Conservation (phyloP, 257 asterid species). For the Gentiana macrophylla region DNA sequence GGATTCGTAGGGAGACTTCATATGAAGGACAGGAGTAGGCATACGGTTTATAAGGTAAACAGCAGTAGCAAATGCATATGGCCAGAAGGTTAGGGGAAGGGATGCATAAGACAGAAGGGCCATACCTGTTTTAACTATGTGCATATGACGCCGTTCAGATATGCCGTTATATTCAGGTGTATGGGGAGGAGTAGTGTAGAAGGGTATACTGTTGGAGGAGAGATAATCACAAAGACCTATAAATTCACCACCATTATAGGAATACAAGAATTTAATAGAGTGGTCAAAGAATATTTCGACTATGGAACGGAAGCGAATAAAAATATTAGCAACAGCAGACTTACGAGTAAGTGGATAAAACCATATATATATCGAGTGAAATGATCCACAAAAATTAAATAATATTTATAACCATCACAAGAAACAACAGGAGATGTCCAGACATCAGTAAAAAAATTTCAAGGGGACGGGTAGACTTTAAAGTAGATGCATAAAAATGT, state of each 20-base stretch:
- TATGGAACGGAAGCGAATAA: neutral
- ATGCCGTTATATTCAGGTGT: neutral
- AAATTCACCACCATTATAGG: too few relatives aligned
- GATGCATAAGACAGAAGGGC: neutral
- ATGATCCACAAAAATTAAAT: neutral
- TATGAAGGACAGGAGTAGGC: neutral
- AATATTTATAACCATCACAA: neutral
- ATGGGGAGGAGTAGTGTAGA: neutral
- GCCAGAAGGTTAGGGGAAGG: neutral
- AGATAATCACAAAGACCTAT: too few relatives aligned
- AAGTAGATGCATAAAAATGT: too few relatives aligned
- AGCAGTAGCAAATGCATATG: neutral
- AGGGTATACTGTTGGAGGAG: neutral
- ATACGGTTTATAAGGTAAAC: neutral
- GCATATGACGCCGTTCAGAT: neutral
- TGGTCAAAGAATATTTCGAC: neutral
- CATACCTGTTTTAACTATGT: too few relatives aligned
- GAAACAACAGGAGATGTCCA: neutral
- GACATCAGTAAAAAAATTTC: too few relatives aligned
- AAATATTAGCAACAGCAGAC: neutral
- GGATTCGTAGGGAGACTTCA: neutral
- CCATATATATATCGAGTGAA: neutral
- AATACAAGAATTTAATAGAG: neutral
- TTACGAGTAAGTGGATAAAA: neutral
- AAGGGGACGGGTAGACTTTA: too few relatives aligned